Conservation (phyloP, 257 asterid genomes). For the Mitragyna speciosa region DNA sequence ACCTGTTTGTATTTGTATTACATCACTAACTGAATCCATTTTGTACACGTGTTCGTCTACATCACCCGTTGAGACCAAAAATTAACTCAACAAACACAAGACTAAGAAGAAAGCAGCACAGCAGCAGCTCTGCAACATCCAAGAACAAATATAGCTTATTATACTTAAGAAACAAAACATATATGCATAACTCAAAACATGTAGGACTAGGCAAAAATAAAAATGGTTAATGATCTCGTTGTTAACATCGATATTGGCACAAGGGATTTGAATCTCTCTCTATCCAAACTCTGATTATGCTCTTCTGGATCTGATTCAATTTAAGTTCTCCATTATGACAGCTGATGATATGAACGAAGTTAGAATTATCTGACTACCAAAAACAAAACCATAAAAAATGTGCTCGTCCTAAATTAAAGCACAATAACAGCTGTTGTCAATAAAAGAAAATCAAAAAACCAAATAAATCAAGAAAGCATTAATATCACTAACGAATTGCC, state of each 20-base stretch:
- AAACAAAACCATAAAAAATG: not conserved
- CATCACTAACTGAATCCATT: not conserved
- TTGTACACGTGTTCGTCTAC: not conserved
- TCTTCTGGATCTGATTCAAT: too few relatives aligned
- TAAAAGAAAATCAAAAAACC: not conserved
- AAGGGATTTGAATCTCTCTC: not conserved
- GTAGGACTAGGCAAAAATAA: not conserved
- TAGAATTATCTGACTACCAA: not conserved
- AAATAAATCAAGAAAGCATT: not conserved
- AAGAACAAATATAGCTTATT: too few relatives aligned
- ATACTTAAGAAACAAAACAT: too few relatives aligned
- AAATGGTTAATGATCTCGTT: not conserved
- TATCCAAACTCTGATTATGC: too few relatives aligned
- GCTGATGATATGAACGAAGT: not conserved
- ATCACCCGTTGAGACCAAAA: not conserved
- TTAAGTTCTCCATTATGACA: not conserved
- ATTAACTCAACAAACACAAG: not conserved
- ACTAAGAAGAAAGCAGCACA: too few relatives aligned
- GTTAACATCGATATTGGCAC: not conserved
- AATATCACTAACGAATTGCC: not conserved
- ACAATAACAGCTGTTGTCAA: too few relatives aligned
- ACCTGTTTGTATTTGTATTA: not conserved
- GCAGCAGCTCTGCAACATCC: too few relatives aligned
- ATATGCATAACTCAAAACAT: not conserved
- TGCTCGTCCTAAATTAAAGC: too few relatives aligned